These are phyloP conservation scores for Penicillium expansum DNA, from an alignment of 2,329 filamentous ascomycete genomes.

Conservation along the genomic window DNA sequence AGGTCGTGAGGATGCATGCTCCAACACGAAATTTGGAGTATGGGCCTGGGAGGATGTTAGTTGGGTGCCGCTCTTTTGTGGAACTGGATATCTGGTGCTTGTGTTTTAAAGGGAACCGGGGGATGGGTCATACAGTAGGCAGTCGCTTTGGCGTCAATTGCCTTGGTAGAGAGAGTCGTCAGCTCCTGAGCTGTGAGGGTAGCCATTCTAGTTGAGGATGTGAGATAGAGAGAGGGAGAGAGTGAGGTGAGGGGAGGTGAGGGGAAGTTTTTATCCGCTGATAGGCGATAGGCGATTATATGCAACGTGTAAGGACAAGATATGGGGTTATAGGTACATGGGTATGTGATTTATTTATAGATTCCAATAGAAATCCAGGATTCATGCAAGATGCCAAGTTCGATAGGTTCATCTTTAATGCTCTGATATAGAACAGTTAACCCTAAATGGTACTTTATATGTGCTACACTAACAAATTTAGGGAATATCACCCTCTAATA, in stretches of 20 bases:
- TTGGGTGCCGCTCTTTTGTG: not conserved
- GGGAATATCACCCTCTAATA: not conserved
- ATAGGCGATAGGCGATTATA: conserved; percentile 1
- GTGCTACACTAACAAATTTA: not conserved
- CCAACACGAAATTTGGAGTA: conserved; percentile 94
- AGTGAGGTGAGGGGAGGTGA: not conserved
- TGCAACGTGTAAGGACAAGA: not conserved
- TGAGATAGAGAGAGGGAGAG: not conserved
- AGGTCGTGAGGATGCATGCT: conserved; percentile 66
- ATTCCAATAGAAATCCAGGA: not conserved
- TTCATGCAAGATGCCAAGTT: not conserved
- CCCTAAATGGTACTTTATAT: not conserved
- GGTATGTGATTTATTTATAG: not conserved
- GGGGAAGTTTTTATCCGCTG: not conserved
- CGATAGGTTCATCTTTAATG: not conserved
- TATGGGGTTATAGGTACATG: not conserved
- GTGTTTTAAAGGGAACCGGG: not conserved
- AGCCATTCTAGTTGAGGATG: not conserved
- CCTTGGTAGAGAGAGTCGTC: conserved; percentile 58
- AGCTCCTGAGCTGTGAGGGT: conserved; percentile 62
- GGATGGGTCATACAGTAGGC: conserved; percentile 68
- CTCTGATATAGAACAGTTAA: not conserved
- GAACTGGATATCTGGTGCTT: not conserved
- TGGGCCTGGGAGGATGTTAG: conserved; percentile 52
- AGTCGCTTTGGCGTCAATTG: conserved; percentile 67